phyloP scores from a whole-genome alignment of 1,284 basidiomycete species.

The Cutaneotrichosporon arboriforme region DNA sequence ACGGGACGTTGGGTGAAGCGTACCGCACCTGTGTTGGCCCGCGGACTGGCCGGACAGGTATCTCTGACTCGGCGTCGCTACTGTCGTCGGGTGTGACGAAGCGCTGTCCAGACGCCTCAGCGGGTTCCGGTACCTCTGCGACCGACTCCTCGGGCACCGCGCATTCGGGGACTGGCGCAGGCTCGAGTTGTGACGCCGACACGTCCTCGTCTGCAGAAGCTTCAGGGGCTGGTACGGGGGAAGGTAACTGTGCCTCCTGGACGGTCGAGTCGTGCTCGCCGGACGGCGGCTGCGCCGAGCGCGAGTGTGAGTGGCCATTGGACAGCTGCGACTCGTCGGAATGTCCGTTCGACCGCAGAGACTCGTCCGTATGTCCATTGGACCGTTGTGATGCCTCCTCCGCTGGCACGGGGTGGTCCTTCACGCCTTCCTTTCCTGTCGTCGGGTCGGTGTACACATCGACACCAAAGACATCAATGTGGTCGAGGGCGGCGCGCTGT shows the following conservation, averaged over 20 bases:
- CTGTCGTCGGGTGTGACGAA: neutral
- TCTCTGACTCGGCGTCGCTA: neutral
- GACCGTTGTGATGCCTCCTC: neutral
- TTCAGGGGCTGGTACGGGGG: too few relatives aligned
- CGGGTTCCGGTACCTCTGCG: too few relatives aligned
- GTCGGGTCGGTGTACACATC: conserved; percentile 13
- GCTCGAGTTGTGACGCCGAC: too few relatives aligned
- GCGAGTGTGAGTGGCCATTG: neutral
- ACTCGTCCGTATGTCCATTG: neutral
- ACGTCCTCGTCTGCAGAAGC: too few relatives aligned
- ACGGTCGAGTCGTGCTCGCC: neutral
- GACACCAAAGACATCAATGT: conserved; percentile 27
- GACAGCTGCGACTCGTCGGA: neutral
- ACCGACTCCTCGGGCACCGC: too few relatives aligned
- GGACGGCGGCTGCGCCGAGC: too few relatives aligned
- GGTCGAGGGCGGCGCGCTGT: conserved; percentile 17
- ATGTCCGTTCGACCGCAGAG: neutral
- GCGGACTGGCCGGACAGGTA: neutral
- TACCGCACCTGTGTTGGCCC: neutral
- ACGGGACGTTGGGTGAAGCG: neutral
- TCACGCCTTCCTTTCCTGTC: too few relatives aligned
- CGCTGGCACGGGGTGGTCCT: too few relatives aligned
- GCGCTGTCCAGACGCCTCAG: neutral
- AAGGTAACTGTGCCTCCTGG: neutral
- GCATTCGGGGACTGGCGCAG: too few relatives aligned